Evolutionary conservation across 208 protist species (phyloP), one percentile per base, ranked within the genome.

Genomic region (Tetramitus jugosus): DNA sequence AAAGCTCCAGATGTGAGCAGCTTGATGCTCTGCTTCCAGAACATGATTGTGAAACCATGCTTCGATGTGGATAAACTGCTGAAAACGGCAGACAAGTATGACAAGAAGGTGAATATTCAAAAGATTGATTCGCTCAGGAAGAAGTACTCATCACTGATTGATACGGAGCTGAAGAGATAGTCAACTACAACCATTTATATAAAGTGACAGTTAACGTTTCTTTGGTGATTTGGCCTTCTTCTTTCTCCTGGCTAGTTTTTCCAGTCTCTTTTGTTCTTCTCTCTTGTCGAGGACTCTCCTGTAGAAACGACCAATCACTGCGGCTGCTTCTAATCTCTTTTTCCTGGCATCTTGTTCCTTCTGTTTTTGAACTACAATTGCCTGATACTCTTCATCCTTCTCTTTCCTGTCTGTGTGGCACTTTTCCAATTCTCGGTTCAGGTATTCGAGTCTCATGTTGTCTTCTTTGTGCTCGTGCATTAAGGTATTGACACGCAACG

Each of bases 31-130:
- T 37, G n/a, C 3, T 37, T 71, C n/a, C 65, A 71, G 35, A 29
- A 71, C 49, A 10, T 26, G 20, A 49, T 71, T 33, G 39, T 71
- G 3, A 71, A 71, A 46, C 26, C 35, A 52, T 14, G 33, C 26
- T 71, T 71, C 49, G 65, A 71, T 71, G 3, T 7, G 26, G n/a
- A 71, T 20, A 71, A 71, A n/a, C 31, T 71, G 26, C 43, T 71
- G 65, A 71, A 71, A 33, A 71, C 65, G 35, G 65, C 65, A 71
- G 43, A 49, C 31, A n/a, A n/a, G 4, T 71, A 37, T 33, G 31
- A 20, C 31, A n/a, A n/a, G n/a, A 71, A 71, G 39, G 49, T 71
- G 29, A 71, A 35, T 29, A 35, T 29, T 35, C 39, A 71, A 23
- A 71, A 71, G 39, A 37, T 71, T 71, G n/a, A 45, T 26, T 31